These are phyloP conservation scores for Umbellularia californica DNA, from an alignment of 164 flowering plant genomes.

Conservation along the genomic window DNA sequence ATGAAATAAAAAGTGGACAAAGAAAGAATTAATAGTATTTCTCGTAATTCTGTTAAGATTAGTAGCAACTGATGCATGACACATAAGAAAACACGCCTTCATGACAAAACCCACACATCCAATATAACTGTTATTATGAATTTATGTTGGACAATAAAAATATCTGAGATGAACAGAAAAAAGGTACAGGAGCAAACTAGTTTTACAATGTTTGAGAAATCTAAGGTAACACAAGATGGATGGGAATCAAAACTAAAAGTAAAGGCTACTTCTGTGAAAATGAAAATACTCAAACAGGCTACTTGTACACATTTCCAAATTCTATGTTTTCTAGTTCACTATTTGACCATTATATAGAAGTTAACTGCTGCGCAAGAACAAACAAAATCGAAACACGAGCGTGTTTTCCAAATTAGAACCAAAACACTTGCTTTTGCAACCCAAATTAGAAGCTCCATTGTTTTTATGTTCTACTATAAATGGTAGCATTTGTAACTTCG, in stretches of 20 bases:
- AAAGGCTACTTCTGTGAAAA: neutral
- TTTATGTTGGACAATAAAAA: too few relatives aligned
- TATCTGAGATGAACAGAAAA: neutral
- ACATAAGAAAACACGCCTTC: neutral
- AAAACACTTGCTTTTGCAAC: too few relatives aligned
- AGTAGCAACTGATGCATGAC: neutral
- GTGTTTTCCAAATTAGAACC: too few relatives aligned
- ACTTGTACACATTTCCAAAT: neutral
- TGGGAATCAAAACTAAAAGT: neutral
- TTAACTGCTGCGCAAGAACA: too few relatives aligned
- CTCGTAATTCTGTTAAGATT: neutral
- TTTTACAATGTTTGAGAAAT: too few relatives aligned
- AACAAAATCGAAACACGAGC: too few relatives aligned
- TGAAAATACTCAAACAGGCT: neutral
- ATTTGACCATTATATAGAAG: too few relatives aligned
- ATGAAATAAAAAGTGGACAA: neutral
- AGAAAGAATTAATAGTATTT: too few relatives aligned
- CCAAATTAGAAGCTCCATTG: too few relatives aligned
- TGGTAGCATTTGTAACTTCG: neutral
- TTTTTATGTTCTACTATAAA: neutral
- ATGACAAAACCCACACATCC: neutral
- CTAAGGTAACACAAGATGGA: neutral
- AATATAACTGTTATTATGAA: neutral
- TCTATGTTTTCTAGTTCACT: too few relatives aligned
- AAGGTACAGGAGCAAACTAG: neutral